phyloP scores from a whole-genome alignment of 1,139 yeast species.

The Pichia sp. region DNA sequence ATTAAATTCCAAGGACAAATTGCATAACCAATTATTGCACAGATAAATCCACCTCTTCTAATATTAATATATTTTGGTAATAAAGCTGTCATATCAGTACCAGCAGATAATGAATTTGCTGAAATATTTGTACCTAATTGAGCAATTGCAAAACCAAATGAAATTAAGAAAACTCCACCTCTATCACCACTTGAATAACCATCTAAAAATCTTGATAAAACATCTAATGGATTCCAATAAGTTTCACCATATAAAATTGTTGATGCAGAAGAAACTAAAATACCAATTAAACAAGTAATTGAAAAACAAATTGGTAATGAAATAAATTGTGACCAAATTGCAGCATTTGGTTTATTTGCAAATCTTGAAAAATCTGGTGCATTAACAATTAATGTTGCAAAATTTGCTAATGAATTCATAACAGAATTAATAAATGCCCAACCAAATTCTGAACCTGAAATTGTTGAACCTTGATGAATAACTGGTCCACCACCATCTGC shows the following conservation, averaged over 20 bases:
- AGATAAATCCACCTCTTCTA: constrained; percentile 74
- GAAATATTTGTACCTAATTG: constrained; percentile 90
- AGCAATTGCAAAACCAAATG: constrained; percentile 73
- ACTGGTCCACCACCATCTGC: constrained; percentile 73
- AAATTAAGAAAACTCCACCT: constrained; percentile 81
- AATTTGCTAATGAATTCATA: constrained; percentile 77
- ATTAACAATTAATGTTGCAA: constrained; percentile 80
- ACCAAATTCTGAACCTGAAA: constrained; percentile 56
- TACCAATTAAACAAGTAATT: constrained; percentile 78
- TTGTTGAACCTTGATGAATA: constrained; percentile 43
- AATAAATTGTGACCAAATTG: constrained; percentile 49
- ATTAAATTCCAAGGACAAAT: constrained; percentile 88
- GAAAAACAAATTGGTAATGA: constrained; percentile 76
- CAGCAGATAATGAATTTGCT: constrained; percentile 85
- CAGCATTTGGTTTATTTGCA: constrained; percentile 48
- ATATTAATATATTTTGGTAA: constrained; percentile 75
- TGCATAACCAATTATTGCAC: constrained; percentile 71
- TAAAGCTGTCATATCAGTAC: constrained; percentile 84
- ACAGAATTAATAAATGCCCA: constrained; percentile 82
- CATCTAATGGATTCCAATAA: constrained; percentile 83
- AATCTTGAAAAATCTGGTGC: constrained; percentile 90
- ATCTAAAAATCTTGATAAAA: constrained; percentile 57
- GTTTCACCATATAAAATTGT: constrained; percentile 60
- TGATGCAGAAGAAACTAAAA: constrained; percentile 77
- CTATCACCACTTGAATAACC: constrained; percentile 62